Percentiles rank a stretch among this genome's conserved stretches.
Evolutionary conservation across 2,329 filamentous ascomycete genomes (phyloP).

Genomic region (Plenodomus biglobosus): DNA sequence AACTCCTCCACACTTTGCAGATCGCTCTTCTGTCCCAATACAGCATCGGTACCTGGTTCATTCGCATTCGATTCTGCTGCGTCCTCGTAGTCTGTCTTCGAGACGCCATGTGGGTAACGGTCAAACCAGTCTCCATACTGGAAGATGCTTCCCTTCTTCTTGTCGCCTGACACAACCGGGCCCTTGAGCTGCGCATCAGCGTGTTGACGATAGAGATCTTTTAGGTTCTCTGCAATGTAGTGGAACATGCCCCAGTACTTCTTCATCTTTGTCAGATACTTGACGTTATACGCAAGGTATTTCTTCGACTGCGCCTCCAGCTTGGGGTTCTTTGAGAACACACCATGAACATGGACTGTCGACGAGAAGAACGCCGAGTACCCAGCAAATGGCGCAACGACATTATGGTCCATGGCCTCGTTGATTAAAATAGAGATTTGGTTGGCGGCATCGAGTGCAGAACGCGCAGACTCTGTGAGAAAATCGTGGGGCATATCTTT

Average conservation of each 20-base stretch:
- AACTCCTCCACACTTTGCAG: constrained; percentile 95
- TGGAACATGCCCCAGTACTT: constrained; percentile 99
- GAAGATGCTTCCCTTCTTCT: constrained; percentile 63
- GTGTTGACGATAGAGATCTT: constrained; percentile 82
- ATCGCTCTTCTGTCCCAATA: constrained; percentile 84
- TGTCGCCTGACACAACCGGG: constrained; percentile 44
- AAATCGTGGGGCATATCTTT: constrained; percentile 77
- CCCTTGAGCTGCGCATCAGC: constrained; percentile 78
- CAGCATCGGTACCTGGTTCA: constrained; percentile 81
- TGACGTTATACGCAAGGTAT: constrained; percentile 83
- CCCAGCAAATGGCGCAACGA: constrained; percentile 89
- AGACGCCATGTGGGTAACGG: constrained; percentile 88
- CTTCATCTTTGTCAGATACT: constrained; percentile 92
- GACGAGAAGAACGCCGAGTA: constrained; percentile 94
- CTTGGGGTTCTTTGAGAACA: constrained; percentile 79
- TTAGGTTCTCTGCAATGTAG: constrained; percentile 90
- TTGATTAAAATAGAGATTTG: constrained; percentile 82
- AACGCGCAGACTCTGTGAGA: constrained; percentile 70
- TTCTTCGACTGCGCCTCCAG: constrained; percentile 78
- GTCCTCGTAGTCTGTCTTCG: constrained; percentile 79
- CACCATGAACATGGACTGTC: constrained; percentile 90
- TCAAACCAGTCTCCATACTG: constrained; percentile 99
- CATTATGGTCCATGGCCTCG: constrained; percentile 75
- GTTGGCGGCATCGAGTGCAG: constrained; percentile 80
- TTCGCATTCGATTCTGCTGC: constrained; percentile 67